Base-by-base conservation (phyloP, 2,329 filamentous ascomycete species). In the Fusarium domesticum region DNA sequence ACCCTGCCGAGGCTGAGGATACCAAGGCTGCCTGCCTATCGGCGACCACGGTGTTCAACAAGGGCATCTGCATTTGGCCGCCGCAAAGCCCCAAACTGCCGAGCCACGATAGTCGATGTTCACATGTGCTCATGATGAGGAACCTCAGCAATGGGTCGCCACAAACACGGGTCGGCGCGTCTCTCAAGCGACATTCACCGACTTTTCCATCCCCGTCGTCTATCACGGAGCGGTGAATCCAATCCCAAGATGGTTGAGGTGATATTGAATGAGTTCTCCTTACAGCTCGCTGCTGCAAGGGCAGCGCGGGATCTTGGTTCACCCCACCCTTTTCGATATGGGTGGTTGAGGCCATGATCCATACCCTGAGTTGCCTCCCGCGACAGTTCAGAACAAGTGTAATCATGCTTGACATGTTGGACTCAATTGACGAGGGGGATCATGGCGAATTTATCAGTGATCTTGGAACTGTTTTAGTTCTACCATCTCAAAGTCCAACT, bases 271-370 rank as follows among this genome's bases (percentile, higher is more conserved):
- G 38, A 38, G 35, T 43, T 53, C 47, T n/a, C 46, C 45, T 43
- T 48, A 41, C 53, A 56, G 47, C 41, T 38, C 37, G 47, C 53
- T 43, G 47, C 47, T 48, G 44, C 56, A 59, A 47, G 54, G 46
- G 49, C 39, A 18, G 23, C 37, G 37, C 40, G 36, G 47, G 50
- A 58, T 56, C 54, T 56, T 20, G 30, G 34, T 48, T 53, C 43
- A 48, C 54, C 51, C 56, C 56, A 47, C 56, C 54, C 51, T 48
- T 37, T 42, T 34, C 46, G 51, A 55, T 53, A 53, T 51, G 30
- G 33, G 42, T 28, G 40, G 41, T 32, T 36, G 35, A 39, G 41
- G 28, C 43, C 35, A 42, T 28, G 52, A 56, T 56, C 54, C 50
- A 58, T 52, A n/a, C n/a, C n/a, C 48, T 47, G 23, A 28, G 10